Base-by-base conservation (phyloP, 768 basidiomycete genomes). In the Boletus subcaerulescens region DNA sequence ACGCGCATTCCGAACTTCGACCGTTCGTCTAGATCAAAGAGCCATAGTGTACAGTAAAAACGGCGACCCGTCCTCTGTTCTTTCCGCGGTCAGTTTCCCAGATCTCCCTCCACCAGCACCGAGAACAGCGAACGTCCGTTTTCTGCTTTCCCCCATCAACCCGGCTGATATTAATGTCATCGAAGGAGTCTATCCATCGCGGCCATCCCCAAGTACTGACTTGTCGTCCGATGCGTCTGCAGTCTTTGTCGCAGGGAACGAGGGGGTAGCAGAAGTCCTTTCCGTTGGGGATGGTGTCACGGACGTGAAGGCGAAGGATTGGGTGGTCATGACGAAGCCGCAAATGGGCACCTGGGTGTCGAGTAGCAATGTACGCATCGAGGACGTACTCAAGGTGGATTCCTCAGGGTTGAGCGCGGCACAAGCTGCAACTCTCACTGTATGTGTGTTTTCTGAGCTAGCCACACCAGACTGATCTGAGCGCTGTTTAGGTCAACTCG, bases 141-240 rank as follows among this genome's bases (percentile, higher is more conserved):
- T 87, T 65, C 73, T 87, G 13, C 77, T 90, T 20, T 78, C 88
- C 6, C 87, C 91, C 10, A 81, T 93, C 53, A 92, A 93, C 66
- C 91, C 90, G 4, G 83, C 91, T 15, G 91, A 93, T 57, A 68
- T 90, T 65, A 92, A 91, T 56, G 85, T 87, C 52, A 77, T 92
- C 35, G 85, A 92, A 66, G 91, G 91, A 15, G 81, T 88, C n/a
- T 93, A 92, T 63, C 91, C 91, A 0, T 65, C 80, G 10, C 84
- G 81, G 56, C 87, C 89, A 0, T 65, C 60, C 8, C 72, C 69
- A 26, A 65, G 68, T 13, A 65, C 74, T 13, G 67, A 73, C 48
- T 59, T 82, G 48, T 64, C 70, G 14, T 65, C 71, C 4, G 55
- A 61, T 11, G 70, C 65, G 1, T 47, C 73, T 15, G 67, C 77